Evolutionary conservation across 805 yeast genomes (phyloP), one percentile per base, ranked within the genome.

Genomic region (Candida methanosorbosa): DNA sequence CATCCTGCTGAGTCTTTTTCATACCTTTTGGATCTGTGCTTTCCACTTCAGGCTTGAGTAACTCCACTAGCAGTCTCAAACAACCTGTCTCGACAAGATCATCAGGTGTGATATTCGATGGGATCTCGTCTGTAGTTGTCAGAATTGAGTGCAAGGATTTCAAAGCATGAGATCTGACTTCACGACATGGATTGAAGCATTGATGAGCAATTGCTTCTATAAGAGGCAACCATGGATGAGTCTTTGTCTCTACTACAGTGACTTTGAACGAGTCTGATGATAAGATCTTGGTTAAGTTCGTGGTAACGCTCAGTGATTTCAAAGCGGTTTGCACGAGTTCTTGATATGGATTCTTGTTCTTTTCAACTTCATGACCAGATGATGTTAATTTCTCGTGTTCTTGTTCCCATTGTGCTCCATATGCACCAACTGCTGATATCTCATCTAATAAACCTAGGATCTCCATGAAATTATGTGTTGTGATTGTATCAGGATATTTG

Each of bases 161-260:
- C 28, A 86, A 57, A 0, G 95, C 88, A 53, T 68, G 73, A 0
- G 70, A 56, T 27, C 95, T 64, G 9, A 87, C 63, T 49, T 83
- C 87, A 19, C 84, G 64, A 52, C 94, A 84, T 15, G 95, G 95
- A 48, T 87, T 87, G 52, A 81, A 70, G 52, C 95, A 83, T 54
- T 88, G 96, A 48, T 82, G 90, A 0, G 92, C 86, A 35, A 87
- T 64, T 0, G 94, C 94, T 50, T 85, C 90, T 20, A 82, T 65
- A 40, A 84, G 63, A 1, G 94, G 81, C 43, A 70, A 71, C 45
- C 75, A 63, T 16, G 60, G 48, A 29, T 56, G 56, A 36, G 27
- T 24, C 34, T 50, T 35, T 32, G 57, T 61, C 33, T 57, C 50
- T 4, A 54, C 57, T 19, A 52, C 38, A n/a, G 57, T 47, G 8